Percentiles rank a stretch among this genome's conserved stretches.
Conservation (phyloP, 257 asterid genomes). For the Capsicum pubescens region DNA sequence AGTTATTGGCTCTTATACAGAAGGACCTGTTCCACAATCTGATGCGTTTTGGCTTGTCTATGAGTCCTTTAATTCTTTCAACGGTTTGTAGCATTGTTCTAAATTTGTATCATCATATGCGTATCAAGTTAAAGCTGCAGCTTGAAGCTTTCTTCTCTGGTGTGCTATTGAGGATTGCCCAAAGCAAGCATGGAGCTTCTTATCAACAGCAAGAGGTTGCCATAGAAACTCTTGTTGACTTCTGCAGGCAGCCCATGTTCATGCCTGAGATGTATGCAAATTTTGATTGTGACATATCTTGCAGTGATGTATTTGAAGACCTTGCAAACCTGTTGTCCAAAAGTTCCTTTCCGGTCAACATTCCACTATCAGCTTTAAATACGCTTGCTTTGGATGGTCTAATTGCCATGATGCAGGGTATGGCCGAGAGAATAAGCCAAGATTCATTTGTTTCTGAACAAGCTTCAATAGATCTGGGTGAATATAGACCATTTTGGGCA, state of each 20-base stretch:
- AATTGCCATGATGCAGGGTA: constrained; percentile 77
- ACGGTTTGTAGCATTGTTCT: constrained; percentile 92
- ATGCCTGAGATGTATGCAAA: constrained; percentile 82
- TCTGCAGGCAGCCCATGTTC: constrained; percentile 88
- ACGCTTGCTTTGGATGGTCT: constrained; percentile 89
- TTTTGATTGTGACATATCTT: constrained; percentile 85
- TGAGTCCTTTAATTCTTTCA: constrained; percentile 89
- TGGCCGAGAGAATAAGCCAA: constrained; percentile 74
- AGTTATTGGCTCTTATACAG: constrained; percentile 74
- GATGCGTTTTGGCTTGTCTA: constrained; percentile 92
- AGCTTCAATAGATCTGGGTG: constrained; percentile 49
- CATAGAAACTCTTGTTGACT: constrained; percentile 89
- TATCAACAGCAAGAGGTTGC: constrained; percentile 95
- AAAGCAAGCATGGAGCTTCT: constrained; percentile 78
- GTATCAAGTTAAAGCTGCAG: constrained; percentile 76
- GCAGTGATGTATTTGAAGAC: constrained; percentile 80
- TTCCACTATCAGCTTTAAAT: constrained; percentile 79
- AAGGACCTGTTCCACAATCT: constrained; percentile 77
- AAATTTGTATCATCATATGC: constrained; percentile 86
- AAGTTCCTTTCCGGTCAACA: constrained; percentile 88
- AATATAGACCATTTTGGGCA: constrained; percentile 76
- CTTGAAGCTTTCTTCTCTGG: constrained; percentile 79
- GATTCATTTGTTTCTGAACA: constrained; percentile 52
- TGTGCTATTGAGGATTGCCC: constrained; percentile 77
- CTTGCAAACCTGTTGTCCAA: constrained; percentile 77